Base-by-base conservation (phyloP, 208 protist species). In the Trypanosoma mega region DNA sequence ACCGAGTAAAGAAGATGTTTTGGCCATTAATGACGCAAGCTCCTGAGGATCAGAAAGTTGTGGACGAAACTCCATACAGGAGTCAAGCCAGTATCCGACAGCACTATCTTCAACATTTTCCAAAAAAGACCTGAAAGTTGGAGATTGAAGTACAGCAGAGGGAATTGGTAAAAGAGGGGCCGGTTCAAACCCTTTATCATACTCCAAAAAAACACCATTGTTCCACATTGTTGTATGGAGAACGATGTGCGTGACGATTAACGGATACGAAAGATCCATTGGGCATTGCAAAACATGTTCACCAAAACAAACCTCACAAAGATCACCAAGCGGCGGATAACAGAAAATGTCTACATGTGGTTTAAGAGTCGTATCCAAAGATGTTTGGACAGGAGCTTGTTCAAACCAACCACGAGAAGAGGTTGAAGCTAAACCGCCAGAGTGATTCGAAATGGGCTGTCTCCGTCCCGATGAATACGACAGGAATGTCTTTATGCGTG, bases 401-500 rank as follows among this genome's bases (percentile, higher is more conserved):
- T 82, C 75, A 69, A 84, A 93, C 87, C 87, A 93, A 29, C 87
- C 87, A n/a, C 87, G 78, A 63, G 81, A 88, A 33, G 48, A 64
- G 1, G 78, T 91, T 20, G 76, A 74, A 37, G 67, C 33, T 14
- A 46, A 50, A 48, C 23, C 31, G 34, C 31, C 39, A 44, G 52
- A 63, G 51, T 74, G 64, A 24, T 63, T 71, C 41, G 65, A 67
- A 52, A 81, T 44, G 31, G 61, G 62, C 26, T 30, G 30, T 47
- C 75, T 68, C 33, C 53, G 48, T 14, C 75, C 75, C 37, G 31
- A 63, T 29, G 69, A 24, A 50, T 51, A 39, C 31, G 74, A 81
- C 46, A 92, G 58, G 44, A 92, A 68, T 30, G 18, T 27, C 72
- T 74, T 46, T 85, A 81, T 21, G 68, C 63, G 36, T 67, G 66